A percentile compares a stretch with the other conserved stretches of the same genome.
phyloP scores from a whole-genome alignment of 192 early-diverging fungal species.

The Rhizoclosmatium globosum region DNA sequence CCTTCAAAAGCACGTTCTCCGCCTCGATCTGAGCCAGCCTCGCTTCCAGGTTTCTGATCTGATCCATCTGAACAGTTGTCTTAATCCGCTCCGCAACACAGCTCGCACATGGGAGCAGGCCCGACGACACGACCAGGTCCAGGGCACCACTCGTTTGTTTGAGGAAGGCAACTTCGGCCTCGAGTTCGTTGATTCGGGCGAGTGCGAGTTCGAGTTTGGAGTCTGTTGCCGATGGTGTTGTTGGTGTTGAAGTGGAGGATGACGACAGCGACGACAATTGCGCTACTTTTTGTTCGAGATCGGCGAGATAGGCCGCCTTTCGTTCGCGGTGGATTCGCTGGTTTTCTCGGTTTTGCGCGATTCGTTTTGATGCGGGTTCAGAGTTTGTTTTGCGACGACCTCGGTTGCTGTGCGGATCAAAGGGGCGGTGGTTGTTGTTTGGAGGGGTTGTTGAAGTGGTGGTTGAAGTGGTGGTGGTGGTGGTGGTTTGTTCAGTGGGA shows the following conservation, averaged over 20 bases:
- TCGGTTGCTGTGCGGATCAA: not conserved
- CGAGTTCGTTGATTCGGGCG: not conserved
- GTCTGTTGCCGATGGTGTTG: not conserved
- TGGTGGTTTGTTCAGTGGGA: too few species aligned
- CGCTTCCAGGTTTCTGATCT: not conserved
- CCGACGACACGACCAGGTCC: not conserved
- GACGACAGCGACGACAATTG: not conserved
- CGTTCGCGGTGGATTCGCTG: not conserved
- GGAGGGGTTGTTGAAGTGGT: too few species aligned
- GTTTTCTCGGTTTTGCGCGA: conserved; percentile 1
- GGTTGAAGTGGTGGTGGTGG: too few species aligned
- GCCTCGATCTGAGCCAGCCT: not conserved
- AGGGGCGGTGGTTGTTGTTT: not conserved
- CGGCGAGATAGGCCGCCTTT: not conserved
- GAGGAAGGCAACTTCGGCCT: not conserved
- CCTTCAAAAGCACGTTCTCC: not conserved
- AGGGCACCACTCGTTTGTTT: not conserved
- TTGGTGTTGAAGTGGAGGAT: not conserved
- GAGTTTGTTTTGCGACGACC: conserved; percentile 1
- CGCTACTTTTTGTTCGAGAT: not conserved
- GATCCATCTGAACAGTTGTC: not conserved
- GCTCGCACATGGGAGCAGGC: not conserved
- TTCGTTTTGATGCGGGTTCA: not conserved
- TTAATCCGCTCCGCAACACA: not conserved
- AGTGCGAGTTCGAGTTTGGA: not conserved